Percentiles rank a stretch among this genome's conserved stretches.
These are phyloP conservation scores for Exsudoporus floridanus DNA, from an alignment of 1,284 basidiomycete genomes.

Conservation along the genomic window DNA sequence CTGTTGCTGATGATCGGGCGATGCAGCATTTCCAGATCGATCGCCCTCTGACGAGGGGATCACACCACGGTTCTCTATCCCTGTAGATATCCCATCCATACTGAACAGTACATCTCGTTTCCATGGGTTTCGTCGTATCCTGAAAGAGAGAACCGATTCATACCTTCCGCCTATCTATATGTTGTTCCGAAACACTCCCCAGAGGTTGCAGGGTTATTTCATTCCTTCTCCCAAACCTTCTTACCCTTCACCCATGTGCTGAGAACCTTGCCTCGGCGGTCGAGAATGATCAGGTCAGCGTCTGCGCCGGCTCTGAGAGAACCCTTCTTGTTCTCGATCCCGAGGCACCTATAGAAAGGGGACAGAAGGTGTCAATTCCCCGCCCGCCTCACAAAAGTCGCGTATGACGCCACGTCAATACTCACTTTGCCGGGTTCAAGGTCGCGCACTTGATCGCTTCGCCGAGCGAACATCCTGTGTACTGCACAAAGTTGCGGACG, in stretches of 20 bases:
- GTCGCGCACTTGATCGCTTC: slow-evolving; percentile 86
- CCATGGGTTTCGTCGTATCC: neutral
- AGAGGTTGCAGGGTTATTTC: slow-evolving; percentile 5
- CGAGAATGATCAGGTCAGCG: slow-evolving; percentile 79
- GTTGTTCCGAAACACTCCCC: neutral
- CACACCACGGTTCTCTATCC: neutral
- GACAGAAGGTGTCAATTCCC: no score
- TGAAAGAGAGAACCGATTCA: neutral
- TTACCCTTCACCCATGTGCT: slow-evolving; percentile 82
- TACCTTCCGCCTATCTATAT: neutral
- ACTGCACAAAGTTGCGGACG: slow-evolving; percentile 79
- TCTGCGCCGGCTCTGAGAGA: slow-evolving; percentile 77
- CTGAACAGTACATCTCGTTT: neutral
- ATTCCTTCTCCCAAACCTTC: slow-evolving; percentile 57
- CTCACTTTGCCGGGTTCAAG: slow-evolving; percentile 74
- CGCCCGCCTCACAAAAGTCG: neutral
- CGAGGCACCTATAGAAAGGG: slow-evolving; percentile 55
- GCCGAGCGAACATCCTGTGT: slow-evolving; percentile 79
- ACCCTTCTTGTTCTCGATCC: slow-evolving; percentile 78
- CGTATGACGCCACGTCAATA: neutral
- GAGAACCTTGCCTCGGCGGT: slow-evolving; percentile 64
- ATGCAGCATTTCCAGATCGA: neutral
- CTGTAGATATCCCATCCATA: neutral
- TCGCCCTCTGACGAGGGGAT: neutral
- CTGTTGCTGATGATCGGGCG: neutral